Base-by-base conservation (phyloP, 1,284 basidiomycete species). In the Moniliella sp. region DNA sequence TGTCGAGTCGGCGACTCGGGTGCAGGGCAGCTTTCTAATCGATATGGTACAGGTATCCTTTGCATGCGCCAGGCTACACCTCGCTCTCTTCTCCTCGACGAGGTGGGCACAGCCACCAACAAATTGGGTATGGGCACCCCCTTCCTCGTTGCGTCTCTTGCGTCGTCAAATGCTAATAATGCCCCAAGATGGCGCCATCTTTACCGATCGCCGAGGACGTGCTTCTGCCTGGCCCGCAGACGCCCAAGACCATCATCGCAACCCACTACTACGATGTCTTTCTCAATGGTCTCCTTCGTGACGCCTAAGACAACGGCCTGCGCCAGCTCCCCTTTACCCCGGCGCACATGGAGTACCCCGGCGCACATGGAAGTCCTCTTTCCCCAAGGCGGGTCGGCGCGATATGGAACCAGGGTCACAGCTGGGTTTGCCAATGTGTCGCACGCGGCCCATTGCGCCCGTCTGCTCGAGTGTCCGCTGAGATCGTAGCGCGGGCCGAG, bases 11-110 rank as follows among this genome's bases (percentile, higher is more conserved):
- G 75, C 82, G 13, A 25, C 15, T 14, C 11, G n/a, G 10, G n/a
- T 13, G 7, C 46, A 86, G 81, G 70, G 74, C 3, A 79, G 82
- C 1, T 93, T 93, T 62, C 84, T 91, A 80, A 88, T 88, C 50
- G 86, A 94, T 60, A 67, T 91, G 25, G 76, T 78, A 50, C 86
- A 94, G 65, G 79, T 91, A 3, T 83, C 81, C 5, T 66, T 25
- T 13, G 40, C 37, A 4, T 42, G 26, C 28, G 34, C 17, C 21
- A 31, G 17, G 26, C 12, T 18, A 39, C 40, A 7, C 4, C 28
- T 3, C 25, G 32, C 4, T 39, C 37, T 8, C n/a, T 42, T 25
- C 27, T 42, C 4, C 28, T 42, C 8, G 40, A 42, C 30, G 40
- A 42, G 30, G n/a, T n/a, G 21, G 21, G 8, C 7, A n/a, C n/a